Evolutionary conservation across 495 filamentous ascomycete species (phyloP).

Genomic region (Cercophora sp.): DNA sequence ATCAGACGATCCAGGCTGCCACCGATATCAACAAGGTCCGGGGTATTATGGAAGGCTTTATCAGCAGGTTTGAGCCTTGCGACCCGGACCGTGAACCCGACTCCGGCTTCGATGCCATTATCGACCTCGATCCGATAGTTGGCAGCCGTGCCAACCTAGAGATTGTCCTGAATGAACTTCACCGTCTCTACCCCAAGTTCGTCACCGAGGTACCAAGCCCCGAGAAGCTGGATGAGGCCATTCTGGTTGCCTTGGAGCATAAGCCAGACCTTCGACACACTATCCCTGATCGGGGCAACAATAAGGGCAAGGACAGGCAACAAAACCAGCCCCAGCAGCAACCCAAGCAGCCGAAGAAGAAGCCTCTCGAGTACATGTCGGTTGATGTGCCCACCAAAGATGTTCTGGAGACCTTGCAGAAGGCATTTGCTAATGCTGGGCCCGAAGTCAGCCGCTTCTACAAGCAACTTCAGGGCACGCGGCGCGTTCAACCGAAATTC

Average conservation of each 20-base stretch:
- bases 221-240: conserved; percentile 76
- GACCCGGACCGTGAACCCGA: conserved; percentile 64
- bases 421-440: conserved; percentile 55
- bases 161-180: conserved; percentile 64
- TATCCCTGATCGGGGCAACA: conserved; percentile 48
- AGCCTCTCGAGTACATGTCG: conserved; percentile 74
- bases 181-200: conserved; percentile 68
- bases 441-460: conserved; percentile 60
- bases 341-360: conserved; percentile 40
- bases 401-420: conserved; percentile 60
- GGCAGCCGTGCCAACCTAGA: conserved; percentile 85
- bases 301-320: conserved; percentile 39
- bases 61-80: conserved; percentile 75
- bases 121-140: conserved; percentile 74
- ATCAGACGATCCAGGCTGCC: conserved; percentile 92
- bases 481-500: conserved; percentile 78
- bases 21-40: conserved; percentile 63
- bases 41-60: conserved; percentile 93
- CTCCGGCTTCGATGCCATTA: conserved; percentile 70
- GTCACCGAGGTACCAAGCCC: conserved; percentile 65
- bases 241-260: conserved; percentile 71
- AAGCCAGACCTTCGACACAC: conserved; percentile 70
- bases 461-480: conserved; percentile 63
- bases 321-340: conserved; percentile 32
- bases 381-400: conserved; percentile 58